These are phyloP conservation scores for Dispira simplex DNA, from an alignment of 192 early-diverging fungal genomes.

Conservation along the genomic window DNA sequence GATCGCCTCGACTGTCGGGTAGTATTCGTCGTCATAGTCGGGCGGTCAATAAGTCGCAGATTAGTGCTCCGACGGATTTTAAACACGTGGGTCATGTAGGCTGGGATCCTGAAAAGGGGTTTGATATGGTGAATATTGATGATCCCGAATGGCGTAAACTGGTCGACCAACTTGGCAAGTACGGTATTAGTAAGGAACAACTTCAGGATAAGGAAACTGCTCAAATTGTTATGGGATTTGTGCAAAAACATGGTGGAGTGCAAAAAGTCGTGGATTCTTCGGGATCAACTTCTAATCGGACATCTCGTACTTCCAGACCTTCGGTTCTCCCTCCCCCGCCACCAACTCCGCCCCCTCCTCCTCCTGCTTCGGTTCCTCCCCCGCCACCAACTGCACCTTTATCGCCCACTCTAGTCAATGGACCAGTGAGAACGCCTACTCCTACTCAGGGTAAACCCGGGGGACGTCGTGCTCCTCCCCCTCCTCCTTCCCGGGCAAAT, in stretches of 20 bases:
- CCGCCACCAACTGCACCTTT: background rate
- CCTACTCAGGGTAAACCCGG: background rate
- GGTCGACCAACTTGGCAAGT: slow-evolving; percentile 47
- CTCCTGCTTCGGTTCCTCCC: background rate
- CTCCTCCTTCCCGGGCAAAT: slow-evolving; percentile 8
- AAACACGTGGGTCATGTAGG: slow-evolving; percentile 47
- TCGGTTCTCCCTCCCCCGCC: background rate
- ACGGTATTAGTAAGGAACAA: slow-evolving; percentile 43
- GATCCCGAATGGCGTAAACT: slow-evolving; percentile 53
- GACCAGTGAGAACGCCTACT: background rate
- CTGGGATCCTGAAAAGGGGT: slow-evolving; percentile 38
- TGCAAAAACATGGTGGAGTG: slow-evolving; percentile 43
- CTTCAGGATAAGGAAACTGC: slow-evolving; percentile 49
- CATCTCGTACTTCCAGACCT: background rate
- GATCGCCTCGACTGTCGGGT: background rate
- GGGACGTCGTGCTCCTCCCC: slow-evolving; percentile 6
- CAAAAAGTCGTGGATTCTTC: slow-evolving; percentile 23
- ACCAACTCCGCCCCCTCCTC: slow-evolving; percentile 1
- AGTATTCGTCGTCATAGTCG: slow-evolving; percentile 21
- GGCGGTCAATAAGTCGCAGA: slow-evolving; percentile 38
- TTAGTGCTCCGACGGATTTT: slow-evolving; percentile 36
- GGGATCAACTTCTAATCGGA: background rate
- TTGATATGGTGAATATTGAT: slow-evolving; percentile 43
- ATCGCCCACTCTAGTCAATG: background rate
- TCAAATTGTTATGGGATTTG: slow-evolving; percentile 51